Conservation (phyloP, 176 grass and related monocot genomes). For the Triticum urartu region DNA sequence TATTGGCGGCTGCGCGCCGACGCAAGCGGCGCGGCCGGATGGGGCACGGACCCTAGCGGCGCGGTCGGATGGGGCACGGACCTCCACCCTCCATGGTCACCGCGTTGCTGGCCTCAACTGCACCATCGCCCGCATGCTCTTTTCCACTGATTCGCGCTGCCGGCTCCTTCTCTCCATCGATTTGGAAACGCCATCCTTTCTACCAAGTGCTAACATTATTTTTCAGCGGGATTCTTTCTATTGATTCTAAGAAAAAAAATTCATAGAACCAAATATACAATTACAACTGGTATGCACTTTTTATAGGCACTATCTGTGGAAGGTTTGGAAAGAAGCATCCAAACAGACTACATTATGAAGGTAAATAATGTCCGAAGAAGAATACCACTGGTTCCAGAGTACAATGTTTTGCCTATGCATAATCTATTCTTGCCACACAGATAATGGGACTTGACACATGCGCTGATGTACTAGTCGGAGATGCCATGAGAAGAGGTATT, state of each 20-base stretch:
- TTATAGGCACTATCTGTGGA: constrained; percentile 64
- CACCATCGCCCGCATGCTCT: too few species aligned
- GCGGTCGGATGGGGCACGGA: too few species aligned
- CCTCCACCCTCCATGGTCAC: too few species aligned
- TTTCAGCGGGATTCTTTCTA: neutral
- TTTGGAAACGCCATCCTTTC: neutral
- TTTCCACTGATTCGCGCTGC: too few species aligned
- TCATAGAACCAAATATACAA: neutral
- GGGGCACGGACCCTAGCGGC: too few species aligned
- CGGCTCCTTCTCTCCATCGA: too few species aligned
- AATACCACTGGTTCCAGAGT: neutral
- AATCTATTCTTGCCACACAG: constrained; percentile 28
- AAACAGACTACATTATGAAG: constrained; percentile 93
- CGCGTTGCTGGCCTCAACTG: too few species aligned
- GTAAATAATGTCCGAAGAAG: constrained; percentile 33
- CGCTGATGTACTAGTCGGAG: constrained; percentile 60
- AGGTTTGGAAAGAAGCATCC: constrained; percentile 75
- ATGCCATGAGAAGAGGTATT: constrained; percentile 91
- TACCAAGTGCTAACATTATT: neutral
- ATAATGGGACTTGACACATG: constrained; percentile 94
- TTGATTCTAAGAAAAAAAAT: neutral
- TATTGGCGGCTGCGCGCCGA: too few species aligned
- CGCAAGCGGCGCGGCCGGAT: too few species aligned
- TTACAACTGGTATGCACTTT: neutral
- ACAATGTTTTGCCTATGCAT: neutral